Conservation (phyloP, 331 rosid genomes). For the Malus hybrid region DNA sequence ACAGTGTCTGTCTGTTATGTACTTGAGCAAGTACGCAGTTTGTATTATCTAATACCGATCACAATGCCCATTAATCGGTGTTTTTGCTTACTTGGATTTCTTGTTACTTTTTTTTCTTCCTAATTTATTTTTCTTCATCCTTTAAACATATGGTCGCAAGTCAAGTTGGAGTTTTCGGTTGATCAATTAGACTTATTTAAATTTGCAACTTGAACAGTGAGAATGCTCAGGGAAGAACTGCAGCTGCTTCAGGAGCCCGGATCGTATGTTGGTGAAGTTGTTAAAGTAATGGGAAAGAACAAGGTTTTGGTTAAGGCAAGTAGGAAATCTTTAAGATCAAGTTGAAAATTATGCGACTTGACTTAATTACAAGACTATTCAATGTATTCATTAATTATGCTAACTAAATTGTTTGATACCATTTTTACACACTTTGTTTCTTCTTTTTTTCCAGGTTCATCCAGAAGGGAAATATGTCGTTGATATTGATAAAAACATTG, state of each 20-base stretch:
- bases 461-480: conserved; percentile 98
- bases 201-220: conserved; percentile 47
- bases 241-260: conserved; percentile 99
- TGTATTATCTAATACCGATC: neutral
- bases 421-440: neutral
- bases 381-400: neutral
- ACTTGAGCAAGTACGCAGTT: neutral
- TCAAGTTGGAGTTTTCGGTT: neutral
- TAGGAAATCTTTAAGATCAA: neutral
- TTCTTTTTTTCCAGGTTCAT: conserved; percentile 52
- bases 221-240: conserved; percentile 95
- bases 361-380: neutral
- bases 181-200: neutral
- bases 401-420: neutral
- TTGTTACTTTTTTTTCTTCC: neutral
- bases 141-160: neutral
- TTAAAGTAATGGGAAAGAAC: conserved; percentile 97
- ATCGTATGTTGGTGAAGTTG: conserved; percentile 97
- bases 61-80: neutral
- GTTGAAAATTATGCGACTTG: neutral
- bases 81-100: neutral
- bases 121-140: neutral
- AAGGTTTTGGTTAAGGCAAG: conserved; percentile 92
- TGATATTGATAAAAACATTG: conserved; percentile 86
- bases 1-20: neutral